These are phyloP conservation scores for Hymenoscyphus fructigenus DNA, from an alignment of 2,329 filamentous ascomycete genomes.

Conservation along the genomic window DNA sequence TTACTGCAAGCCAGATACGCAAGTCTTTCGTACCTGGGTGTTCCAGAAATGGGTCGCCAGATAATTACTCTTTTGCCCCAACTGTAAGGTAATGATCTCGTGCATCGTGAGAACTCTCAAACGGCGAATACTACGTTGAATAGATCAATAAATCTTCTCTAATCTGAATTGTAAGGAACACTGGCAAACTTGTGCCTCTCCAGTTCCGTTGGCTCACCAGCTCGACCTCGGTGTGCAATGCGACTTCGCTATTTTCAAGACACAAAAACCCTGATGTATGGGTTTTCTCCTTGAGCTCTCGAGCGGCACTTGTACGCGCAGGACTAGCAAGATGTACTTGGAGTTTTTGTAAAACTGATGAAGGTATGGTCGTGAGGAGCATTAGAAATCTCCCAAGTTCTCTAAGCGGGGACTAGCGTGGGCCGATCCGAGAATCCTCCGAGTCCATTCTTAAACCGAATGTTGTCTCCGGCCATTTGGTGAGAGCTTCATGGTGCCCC, in stretches of 20 bases:
- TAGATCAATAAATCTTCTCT: neutral
- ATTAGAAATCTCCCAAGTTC: too few relatives aligned
- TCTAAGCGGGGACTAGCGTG: too few relatives aligned
- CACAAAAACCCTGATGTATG: neutral
- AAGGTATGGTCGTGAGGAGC: too few relatives aligned
- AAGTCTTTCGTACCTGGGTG: conserved; percentile 60
- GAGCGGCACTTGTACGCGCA: neutral
- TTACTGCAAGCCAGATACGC: conserved; percentile 9
- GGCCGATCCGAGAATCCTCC: too few relatives aligned
- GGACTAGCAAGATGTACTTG: neutral
- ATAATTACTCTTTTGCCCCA: conserved; percentile 91
- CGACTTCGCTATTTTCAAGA: neutral
- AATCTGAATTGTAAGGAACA: neutral
- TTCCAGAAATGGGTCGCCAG: conserved; percentile 98
- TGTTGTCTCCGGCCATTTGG: too few relatives aligned
- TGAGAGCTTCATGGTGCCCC: too few relatives aligned
- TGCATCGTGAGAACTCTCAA: conserved; percentile 60
- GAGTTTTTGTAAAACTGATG: neutral
- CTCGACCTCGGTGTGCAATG: neutral
- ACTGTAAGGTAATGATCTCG: conserved; percentile 91
- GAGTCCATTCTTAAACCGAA: too few relatives aligned
- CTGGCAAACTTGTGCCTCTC: neutral
- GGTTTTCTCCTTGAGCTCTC: neutral
- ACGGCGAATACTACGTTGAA: neutral
- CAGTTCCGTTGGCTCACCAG: neutral